Evolutionary conservation across 257 asterid genomes (phyloP), one percentile per base, ranked within the genome.

Genomic region (Galeopsis tetrahit): DNA sequence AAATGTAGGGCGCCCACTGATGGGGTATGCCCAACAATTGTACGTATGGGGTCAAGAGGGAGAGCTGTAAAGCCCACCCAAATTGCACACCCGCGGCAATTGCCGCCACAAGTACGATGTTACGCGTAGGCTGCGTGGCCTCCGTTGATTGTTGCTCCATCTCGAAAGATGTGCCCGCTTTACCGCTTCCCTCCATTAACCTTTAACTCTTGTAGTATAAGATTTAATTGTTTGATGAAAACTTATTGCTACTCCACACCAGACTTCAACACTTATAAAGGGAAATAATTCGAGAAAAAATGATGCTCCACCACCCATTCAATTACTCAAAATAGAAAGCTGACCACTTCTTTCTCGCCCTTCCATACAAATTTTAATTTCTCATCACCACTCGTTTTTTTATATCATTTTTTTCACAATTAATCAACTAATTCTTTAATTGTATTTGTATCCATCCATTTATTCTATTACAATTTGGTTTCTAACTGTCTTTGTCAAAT

Each of bases 31-130:
- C 97, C 7, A 91, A 56, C 1, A 91, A 79, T 78, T 91, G 95
- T 0, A 89, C 89, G 70, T 91, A 91, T 0, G 97, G 97, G 2
- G 97, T 91, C 6, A 91, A 69, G 10, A 91, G 84, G 8, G 97
- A 91, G 6, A 91, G 89, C 68, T 91, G 97, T 3, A 91, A 72
- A 6, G 97, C 97, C 97, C 97, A 91, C 34, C 97, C 97, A 73
- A 91, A 91, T 55, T 91, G 97, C 7, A 91, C 73, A 2, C 97
- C 97, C 14, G 95, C 89, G 1, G 96, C 97, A 10, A 89, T 91
- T 5, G 89, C 81, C 3, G 97, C 95, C 56, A 91, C 96, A 9
- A 86, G 55, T 15, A 85, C 68, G 56, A 84, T 68, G 46, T 87
- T 80, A 40, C 85, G 33, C 31, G 77, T 51, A 31, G 96, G 85